These are phyloP conservation scores for Panaeolus papilionaceus DNA, from an alignment of 768 basidiomycete genomes.

Conservation along the genomic window DNA sequence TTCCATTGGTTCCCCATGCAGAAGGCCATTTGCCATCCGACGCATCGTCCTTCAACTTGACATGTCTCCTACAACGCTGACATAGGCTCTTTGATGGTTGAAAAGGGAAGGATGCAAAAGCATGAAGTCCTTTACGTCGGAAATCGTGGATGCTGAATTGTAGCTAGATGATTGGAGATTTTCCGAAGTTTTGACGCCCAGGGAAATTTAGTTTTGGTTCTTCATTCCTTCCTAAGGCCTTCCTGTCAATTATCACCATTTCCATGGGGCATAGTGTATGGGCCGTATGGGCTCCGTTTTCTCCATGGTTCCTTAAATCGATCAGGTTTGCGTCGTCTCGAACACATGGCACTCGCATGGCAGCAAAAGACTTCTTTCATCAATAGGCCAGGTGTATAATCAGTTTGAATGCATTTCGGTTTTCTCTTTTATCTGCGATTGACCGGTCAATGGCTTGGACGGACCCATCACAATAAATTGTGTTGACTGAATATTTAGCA, in stretches of 20 bases:
- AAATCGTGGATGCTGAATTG: not conserved
- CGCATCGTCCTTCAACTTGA: not conserved
- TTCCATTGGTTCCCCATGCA: not conserved
- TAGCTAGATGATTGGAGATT: not conserved
- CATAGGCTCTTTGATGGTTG: not conserved
- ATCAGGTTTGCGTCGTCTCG: not conserved
- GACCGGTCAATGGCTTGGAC: not conserved
- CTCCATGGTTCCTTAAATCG: not conserved
- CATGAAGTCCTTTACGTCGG: not conserved
- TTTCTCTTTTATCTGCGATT: not conserved
- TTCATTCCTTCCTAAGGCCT: not conserved
- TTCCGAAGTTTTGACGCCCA: not conserved
- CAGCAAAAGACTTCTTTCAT: not conserved
- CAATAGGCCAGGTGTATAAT: not conserved
- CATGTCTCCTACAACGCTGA: not conserved
- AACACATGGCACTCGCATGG: constrained; percentile 11
- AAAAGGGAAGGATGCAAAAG: not conserved
- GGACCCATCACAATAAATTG: too few relatives aligned
- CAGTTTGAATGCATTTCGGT: too few relatives aligned
- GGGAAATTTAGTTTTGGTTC: too few relatives aligned
- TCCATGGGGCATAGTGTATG: not conserved
- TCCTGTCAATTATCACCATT: not conserved
- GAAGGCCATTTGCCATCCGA: not conserved
- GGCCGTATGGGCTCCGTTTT: not conserved
- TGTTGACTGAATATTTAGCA: too few relatives aligned